Evolutionary conservation across 148 eudicot species (phyloP), one percentile per base, ranked within the genome.

Genomic region (Gaultheria prostrata): DNA sequence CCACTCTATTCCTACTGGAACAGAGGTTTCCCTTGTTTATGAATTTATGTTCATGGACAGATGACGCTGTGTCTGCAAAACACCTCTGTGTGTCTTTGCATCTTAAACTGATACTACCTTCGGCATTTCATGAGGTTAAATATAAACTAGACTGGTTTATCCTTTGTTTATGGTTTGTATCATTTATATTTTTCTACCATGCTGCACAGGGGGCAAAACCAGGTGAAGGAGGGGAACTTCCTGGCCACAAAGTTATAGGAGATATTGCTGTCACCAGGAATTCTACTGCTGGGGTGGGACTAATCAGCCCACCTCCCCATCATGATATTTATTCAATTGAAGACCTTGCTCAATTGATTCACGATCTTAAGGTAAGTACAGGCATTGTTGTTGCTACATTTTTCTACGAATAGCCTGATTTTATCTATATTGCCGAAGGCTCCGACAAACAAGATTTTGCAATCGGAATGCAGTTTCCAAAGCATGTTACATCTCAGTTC

Each of bases 161-260:
- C 77, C 21, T 87, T 69, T 48, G 49, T 63, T 57, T 20, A 53
- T 35, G 77, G 59, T 30, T 32, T 28, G 67, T 77, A 43, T 72
- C 57, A 21, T 83, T 76, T 54, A 83, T n/a, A 63, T 73, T 78
- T 3, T 15, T n/a, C 80, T 71, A 57, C 71, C 67, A 35, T 39
- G 12, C 80, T 76, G 28, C 84, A 32, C 84, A 97, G 99, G 99
- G 99, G 77, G 99, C 99, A 48, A 97, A 97, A 90, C 99, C 99
- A 8, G 99, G 99, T 71, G 99, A 97, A 92, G 99, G 99, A 65
- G 99, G 99, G 87, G 99, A 97, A 86, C 94, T 97, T 80, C 99
- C 99, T n/a, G 99, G 99, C 49, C 98, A 97, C 82, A 97, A 97
- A 87, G 99, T 97, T 83, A 89, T 93, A 78, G 99, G 98, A 78